Evolutionary conservation across 805 yeast species (phyloP).

Genomic region (Wickerhamomyces strasburgensis): DNA sequence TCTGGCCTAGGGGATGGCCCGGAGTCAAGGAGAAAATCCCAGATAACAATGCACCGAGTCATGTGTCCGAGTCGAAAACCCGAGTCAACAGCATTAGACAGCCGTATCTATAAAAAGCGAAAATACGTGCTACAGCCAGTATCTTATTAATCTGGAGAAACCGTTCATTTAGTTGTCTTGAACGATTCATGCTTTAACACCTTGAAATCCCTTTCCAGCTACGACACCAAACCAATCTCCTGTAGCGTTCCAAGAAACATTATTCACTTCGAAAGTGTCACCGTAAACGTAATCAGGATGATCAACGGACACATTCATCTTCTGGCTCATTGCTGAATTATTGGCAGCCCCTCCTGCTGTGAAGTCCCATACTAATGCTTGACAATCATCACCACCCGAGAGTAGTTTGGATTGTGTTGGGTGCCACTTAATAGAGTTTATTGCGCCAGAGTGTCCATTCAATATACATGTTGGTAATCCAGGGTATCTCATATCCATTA

Average conservation of each 20-base stretch:
- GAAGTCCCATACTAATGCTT: constrained; percentile 66
- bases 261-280: constrained; percentile 70
- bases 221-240: constrained; percentile 80
- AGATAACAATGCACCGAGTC: no score
- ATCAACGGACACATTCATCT: constrained; percentile 5
- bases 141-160: no score
- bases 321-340: constrained; percentile 4
- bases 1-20: no score
- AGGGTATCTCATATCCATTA: constrained; percentile 84
- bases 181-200: constrained; percentile 20
- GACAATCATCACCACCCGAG: constrained; percentile 71
- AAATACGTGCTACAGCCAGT: no score
- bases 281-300: constrained; percentile 45
- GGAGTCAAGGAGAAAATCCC: no score
- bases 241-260: constrained; percentile 62
- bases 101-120: no score
- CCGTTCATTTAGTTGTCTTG: background rate
- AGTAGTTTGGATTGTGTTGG: constrained; percentile 61
- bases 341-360: background rate
- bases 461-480: constrained; percentile 73
- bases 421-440: constrained; percentile 81
- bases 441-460: constrained; percentile 60
- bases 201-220: constrained; percentile 33
- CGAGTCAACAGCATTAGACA: no score
- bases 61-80: no score